Conservation (phyloP, 2,329 filamentous ascomycete genomes). For the Thelonectria olida region DNA sequence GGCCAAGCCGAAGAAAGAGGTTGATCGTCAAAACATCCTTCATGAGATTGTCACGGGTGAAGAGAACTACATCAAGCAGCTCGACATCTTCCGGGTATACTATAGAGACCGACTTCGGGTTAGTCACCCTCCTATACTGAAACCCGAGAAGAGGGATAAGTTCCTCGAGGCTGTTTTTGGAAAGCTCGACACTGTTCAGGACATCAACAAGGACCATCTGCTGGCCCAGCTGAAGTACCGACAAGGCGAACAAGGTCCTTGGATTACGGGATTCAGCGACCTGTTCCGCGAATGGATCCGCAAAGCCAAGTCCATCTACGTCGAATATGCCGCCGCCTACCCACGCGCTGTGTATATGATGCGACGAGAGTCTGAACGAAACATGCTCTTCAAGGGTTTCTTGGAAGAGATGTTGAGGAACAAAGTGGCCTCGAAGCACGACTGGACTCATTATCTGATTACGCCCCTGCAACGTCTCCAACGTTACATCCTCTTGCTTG, state of each 20-base stretch:
- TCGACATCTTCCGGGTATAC: slow-evolving; percentile 84
- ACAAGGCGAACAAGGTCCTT: slow-evolving; percentile 95
- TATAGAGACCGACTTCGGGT: slow-evolving; percentile 83
- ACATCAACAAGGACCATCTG: slow-evolving; percentile 91
- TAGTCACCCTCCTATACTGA: slow-evolving; percentile 82
- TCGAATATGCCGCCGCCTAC: slow-evolving; percentile 90
- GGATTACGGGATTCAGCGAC: slow-evolving; percentile 93
- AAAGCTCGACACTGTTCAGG: slow-evolving; percentile 86
- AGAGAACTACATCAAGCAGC: slow-evolving; percentile 87
- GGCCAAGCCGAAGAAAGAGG: slow-evolving; percentile 80
- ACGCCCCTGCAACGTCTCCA: slow-evolving; percentile 92
- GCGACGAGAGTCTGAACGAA: slow-evolving; percentile 83
- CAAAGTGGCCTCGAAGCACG: slow-evolving; percentile 81
- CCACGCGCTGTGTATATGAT: slow-evolving; percentile 85
- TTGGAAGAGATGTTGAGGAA: slow-evolving; percentile 82
- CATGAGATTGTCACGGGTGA: slow-evolving; percentile 96
- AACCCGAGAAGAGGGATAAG: slow-evolving; percentile 77
- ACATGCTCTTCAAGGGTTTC: slow-evolving; percentile 87
- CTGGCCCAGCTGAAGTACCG: slow-evolving; percentile 95
- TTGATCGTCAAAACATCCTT: slow-evolving; percentile 91
- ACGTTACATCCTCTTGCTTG: slow-evolving; percentile 84
- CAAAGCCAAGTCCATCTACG: slow-evolving; percentile 87
- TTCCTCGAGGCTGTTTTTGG: slow-evolving; percentile 91
- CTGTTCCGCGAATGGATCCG: slow-evolving; percentile 98
- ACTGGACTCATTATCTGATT: slow-evolving; percentile 95